These are phyloP conservation scores for Starmerella kuoi DNA, from an alignment of 805 yeast genomes.

Conservation along the genomic window DNA sequence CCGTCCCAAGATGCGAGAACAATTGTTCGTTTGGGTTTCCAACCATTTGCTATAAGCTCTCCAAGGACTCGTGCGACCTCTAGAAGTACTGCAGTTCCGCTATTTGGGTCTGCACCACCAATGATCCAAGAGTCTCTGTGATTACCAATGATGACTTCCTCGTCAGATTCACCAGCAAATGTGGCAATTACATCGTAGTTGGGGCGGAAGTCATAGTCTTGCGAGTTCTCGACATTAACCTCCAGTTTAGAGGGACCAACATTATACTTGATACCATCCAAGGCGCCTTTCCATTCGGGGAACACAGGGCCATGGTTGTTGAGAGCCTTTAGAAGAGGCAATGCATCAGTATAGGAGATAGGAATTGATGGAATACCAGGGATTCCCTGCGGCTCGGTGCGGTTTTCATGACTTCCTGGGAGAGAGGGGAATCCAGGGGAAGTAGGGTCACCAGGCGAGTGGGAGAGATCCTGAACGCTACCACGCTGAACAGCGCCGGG, in stretches of 20 bases:
- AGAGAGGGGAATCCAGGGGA: constrained; percentile 57
- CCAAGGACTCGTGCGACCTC: constrained; percentile 54
- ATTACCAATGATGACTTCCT: constrained; percentile 55
- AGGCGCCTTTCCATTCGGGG: constrained; percentile 36
- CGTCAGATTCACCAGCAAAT: constrained; percentile 43
- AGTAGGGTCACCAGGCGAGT: constrained; percentile 66
- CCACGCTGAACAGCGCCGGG: constrained; percentile 71
- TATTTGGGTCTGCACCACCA: constrained; percentile 72
- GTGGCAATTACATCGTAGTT: constrained; percentile 53
- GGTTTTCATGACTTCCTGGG: constrained; percentile 32
- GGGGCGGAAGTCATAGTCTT: constrained; percentile 49
- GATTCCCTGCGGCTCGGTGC: constrained; percentile 41
- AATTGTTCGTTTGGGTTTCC: constrained; percentile 64
- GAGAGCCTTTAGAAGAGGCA: constrained; percentile 47
- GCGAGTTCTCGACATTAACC: constrained; percentile 47
- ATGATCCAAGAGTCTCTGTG: constrained; percentile 75
- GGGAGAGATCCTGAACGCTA: constrained; percentile 50
- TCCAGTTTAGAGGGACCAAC: constrained; percentile 40
- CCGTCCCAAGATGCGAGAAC: constrained; percentile 73
- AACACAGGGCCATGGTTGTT: constrained; percentile 43
- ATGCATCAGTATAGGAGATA: constrained; percentile 48
- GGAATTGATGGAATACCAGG: constrained; percentile 65
- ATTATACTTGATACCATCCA: constrained; percentile 37
- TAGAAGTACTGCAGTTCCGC: constrained; percentile 53
- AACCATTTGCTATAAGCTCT: constrained; percentile 41